Evolutionary conservation across 139 green algal genomes (phyloP).

Genomic region (Tetradesmus obliquus): DNA sequence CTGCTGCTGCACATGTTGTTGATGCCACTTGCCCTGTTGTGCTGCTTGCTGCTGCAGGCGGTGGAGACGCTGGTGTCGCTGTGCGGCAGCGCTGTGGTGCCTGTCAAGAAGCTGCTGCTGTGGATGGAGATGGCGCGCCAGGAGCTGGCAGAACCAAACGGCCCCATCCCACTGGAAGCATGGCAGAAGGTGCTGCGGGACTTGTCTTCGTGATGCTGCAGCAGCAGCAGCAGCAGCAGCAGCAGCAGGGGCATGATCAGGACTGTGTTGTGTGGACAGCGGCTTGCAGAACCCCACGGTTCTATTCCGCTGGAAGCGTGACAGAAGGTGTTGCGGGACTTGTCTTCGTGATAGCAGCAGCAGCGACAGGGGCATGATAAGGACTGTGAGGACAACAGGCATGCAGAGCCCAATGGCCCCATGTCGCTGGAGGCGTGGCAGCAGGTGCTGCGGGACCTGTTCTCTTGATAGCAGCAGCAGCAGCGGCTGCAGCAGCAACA

Average conservation of each 20-base stretch:
- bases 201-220: slow-evolving; percentile 51
- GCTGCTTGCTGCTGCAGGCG: slow-evolving; percentile 1
- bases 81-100: slow-evolving; percentile 64
- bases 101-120: slow-evolving; percentile 97
- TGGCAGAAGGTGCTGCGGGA: slow-evolving; percentile 76
- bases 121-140: slow-evolving; percentile 95
- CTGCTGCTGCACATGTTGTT: background rate
- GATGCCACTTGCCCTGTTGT: background rate
- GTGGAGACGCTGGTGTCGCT: slow-evolving; percentile 9
- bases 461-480: slow-evolving; percentile 31
- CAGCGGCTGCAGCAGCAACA: background rate
- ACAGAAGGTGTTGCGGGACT: slow-evolving; percentile 70
- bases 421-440: slow-evolving; percentile 67
- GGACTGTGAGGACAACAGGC: too few relatives aligned
- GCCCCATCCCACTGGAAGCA: slow-evolving; percentile 55
- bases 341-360: slow-evolving; percentile 28
- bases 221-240: background rate
- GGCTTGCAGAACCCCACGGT: background rate
- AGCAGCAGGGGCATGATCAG: background rate
- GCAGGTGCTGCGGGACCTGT: slow-evolving; percentile 71
- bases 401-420: slow-evolving; percentile 19
- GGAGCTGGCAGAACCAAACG: slow-evolving; percentile 25
- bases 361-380: background rate
- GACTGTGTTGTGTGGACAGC: slow-evolving; percentile 48
- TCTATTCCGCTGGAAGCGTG: slow-evolving; percentile 66